Conservation (phyloP, 495 filamentous ascomycete genomes). For the Arthonia radiata region DNA sequence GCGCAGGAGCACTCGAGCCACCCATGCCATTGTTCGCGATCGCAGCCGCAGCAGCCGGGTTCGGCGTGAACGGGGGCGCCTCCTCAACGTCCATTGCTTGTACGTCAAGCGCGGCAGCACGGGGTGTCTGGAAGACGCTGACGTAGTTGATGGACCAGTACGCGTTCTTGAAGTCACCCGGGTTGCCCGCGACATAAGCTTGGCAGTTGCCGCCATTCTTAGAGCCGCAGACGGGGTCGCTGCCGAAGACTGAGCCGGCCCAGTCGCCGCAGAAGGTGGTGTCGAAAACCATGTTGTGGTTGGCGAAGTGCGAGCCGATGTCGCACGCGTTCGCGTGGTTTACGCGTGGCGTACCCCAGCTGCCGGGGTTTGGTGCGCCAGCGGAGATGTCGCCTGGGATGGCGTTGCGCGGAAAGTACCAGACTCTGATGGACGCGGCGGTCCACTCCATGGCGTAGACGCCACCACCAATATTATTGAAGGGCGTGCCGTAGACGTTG, state of each 20-base stretch:
- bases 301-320: slow-evolving; percentile 31
- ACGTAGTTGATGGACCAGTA: slow-evolving; percentile 48
- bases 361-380: slow-evolving; percentile 26
- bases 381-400: slow-evolving; percentile 27
- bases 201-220: too few species aligned
- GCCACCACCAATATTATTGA: slow-evolving; percentile 35
- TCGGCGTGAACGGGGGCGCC: too few species aligned
- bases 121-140: slow-evolving; percentile 37
- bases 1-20: too few species aligned
- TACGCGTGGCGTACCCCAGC: slow-evolving; percentile 43
- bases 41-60: too few species aligned
- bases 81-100: too few species aligned
- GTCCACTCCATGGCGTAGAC: slow-evolving; percentile 43
- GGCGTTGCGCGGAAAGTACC: slow-evolving; percentile 28
- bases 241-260: too few species aligned
- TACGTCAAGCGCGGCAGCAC: too few species aligned
- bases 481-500: slow-evolving; percentile 26
- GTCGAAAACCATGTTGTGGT: slow-evolving; percentile 39
- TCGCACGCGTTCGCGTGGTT: slow-evolving; percentile 37
- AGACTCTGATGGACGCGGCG: slow-evolving; percentile 29
- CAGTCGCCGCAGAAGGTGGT: slow-evolving; percentile 45
- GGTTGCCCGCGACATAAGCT: slow-evolving; percentile 37
- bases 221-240: too few species aligned
- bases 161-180: slow-evolving; percentile 29
- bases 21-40: too few species aligned